A percentile compares a stretch with the other conserved stretches of the same genome.
Conservation (phyloP, 306 rosid species). For the Vicia villosa region DNA sequence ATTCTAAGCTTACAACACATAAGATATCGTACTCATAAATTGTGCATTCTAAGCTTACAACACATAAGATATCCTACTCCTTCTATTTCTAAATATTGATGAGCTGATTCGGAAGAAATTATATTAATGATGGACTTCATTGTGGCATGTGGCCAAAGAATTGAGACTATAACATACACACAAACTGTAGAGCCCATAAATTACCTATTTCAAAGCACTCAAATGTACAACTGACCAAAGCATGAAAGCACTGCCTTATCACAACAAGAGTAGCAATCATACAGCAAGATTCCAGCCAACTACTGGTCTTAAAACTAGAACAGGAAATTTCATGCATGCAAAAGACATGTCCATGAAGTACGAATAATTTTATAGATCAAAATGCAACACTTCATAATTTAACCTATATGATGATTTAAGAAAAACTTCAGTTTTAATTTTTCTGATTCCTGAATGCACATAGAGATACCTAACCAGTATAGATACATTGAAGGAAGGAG, state of each 20-base stretch:
- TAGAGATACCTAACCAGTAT: slow-evolving; percentile 13
- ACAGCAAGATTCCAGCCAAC: neutral
- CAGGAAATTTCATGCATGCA: slow-evolving; percentile 25
- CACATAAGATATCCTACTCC: neutral
- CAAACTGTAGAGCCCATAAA: neutral
- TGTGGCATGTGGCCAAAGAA: neutral
- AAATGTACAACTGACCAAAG: slow-evolving; percentile 10
- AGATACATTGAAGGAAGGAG: neutral
- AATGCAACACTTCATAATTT: slow-evolving; percentile 19
- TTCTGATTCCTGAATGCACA: neutral
- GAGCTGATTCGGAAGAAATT: neutral
- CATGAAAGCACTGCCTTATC: neutral
- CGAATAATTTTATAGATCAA: slow-evolving; percentile 20
- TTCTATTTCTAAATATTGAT: neutral
- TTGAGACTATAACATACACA: neutral
- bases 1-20: neutral
- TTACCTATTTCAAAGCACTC: neutral
- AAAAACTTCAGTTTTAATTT: slow-evolving; percentile 10
- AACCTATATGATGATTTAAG: neutral
- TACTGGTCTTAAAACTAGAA: slow-evolving; percentile 16
- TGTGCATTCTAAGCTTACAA: neutral
- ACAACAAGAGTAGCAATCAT: slow-evolving; percentile 18
- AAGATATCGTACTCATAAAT: neutral
- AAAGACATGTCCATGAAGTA: slow-evolving; percentile 22
- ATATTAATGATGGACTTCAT: neutral